phyloP scores from a whole-genome alignment of 169 alveolate species.

The Plasmodium vinckei region DNA sequence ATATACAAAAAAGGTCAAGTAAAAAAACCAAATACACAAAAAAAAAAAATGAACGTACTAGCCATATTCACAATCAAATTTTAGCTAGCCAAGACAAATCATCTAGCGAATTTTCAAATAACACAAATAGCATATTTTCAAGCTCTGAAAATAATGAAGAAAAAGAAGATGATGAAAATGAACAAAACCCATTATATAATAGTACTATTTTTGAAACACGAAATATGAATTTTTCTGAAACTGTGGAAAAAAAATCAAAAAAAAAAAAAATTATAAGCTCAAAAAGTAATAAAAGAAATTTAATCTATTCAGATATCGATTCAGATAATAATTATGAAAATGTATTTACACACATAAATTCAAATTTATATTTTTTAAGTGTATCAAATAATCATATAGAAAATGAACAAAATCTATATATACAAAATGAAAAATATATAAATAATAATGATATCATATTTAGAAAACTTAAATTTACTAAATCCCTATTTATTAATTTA shows the following conservation, averaged over 20 bases:
- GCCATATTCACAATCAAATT: not conserved
- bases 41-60: not conserved
- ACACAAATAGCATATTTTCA: constrained; percentile 14
- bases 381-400: constrained; percentile 74
- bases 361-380: constrained; percentile 53
- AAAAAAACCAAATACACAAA: constrained; percentile 7
- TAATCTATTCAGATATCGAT: constrained; percentile 64
- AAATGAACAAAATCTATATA: constrained; percentile 51
- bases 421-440: constrained; percentile 56
- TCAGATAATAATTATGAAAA: constrained; percentile 74
- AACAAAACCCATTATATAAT: constrained; percentile 53
- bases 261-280: not conserved
- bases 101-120: not conserved
- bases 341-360: constrained; percentile 63
- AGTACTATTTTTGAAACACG: constrained; percentile 73
- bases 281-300: constrained; percentile 18
- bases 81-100: constrained; percentile 12
- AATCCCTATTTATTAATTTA: constrained; percentile 39
- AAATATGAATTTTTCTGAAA: constrained; percentile 36
- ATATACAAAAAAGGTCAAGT: constrained; percentile 39
- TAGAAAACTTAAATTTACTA: constrained; percentile 47
- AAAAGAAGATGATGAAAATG: constrained; percentile 2
- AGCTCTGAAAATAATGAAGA: constrained; percentile 9
- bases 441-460: constrained; percentile 45
- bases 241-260: constrained; percentile 23